These are phyloP conservation scores for Didymella arachidicola DNA, from an alignment of 2,329 filamentous ascomycete genomes.

Conservation along the genomic window DNA sequence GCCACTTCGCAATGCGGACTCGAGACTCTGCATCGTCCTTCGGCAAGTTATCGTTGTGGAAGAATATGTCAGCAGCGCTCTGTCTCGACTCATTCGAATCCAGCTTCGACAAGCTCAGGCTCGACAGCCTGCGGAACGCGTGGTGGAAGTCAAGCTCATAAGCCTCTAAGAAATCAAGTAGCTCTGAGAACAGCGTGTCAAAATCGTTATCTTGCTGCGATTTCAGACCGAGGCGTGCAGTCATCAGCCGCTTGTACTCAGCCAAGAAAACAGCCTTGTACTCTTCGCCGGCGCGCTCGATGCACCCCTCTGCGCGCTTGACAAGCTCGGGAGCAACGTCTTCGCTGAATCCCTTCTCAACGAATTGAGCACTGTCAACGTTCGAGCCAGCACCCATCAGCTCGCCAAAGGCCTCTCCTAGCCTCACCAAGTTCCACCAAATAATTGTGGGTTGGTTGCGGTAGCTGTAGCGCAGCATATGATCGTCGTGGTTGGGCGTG, in stretches of 20 bases:
- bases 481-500: slow-evolving; percentile 96
- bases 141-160: slow-evolving; percentile 92
- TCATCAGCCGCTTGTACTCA: slow-evolving; percentile 92
- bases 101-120: slow-evolving; percentile 68
- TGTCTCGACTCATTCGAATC: slow-evolving; percentile 69
- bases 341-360: slow-evolving; percentile 74
- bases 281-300: slow-evolving; percentile 81
- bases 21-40: slow-evolving; percentile 68
- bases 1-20: slow-evolving; percentile 76
- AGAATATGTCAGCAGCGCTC: slow-evolving; percentile 75
- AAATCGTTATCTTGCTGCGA: slow-evolving; percentile 77
- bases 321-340: slow-evolving; percentile 75
- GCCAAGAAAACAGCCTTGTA: slow-evolving; percentile 85
- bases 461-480: slow-evolving; percentile 86
- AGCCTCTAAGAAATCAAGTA: slow-evolving; percentile 81
- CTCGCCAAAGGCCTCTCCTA: slow-evolving; percentile 89
- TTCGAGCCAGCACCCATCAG: slow-evolving; percentile 77
- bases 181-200: slow-evolving; percentile 78
- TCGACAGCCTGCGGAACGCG: slow-evolving; percentile 83
- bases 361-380: slow-evolving; percentile 76
- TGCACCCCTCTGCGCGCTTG: slow-evolving; percentile 81
- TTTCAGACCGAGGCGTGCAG: slow-evolving; percentile 77
- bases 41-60: slow-evolving; percentile 72
- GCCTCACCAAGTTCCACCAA: slow-evolving; percentile 96
- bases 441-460: slow-evolving; percentile 94